phyloP scores from a whole-genome alignment of 2,329 filamentous ascomycete species.

The Paracamarosporium sp. region DNA sequence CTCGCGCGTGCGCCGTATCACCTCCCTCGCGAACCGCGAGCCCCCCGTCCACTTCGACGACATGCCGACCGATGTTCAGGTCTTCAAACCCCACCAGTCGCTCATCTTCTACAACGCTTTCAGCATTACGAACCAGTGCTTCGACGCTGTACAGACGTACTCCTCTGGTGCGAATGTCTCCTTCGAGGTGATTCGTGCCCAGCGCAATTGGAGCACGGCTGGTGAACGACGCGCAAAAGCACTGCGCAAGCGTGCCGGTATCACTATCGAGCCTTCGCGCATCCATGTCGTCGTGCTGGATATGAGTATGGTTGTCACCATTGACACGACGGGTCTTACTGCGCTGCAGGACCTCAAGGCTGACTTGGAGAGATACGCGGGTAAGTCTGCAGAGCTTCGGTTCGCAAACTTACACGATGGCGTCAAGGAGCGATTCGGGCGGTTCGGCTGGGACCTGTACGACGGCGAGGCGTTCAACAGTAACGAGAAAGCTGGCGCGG shows the following conservation, averaged over 20 bases:
- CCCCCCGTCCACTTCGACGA: slow-evolving; percentile 9
- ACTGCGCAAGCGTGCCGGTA: slow-evolving; percentile 51
- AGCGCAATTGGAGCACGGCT: slow-evolving; percentile 63
- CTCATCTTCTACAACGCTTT: slow-evolving; percentile 69
- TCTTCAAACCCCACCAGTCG: slow-evolving; percentile 64
- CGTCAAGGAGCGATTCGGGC: slow-evolving; percentile 38
- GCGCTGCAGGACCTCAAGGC: slow-evolving; percentile 57
- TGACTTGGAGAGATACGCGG: slow-evolving; percentile 59
- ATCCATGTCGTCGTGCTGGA: slow-evolving; percentile 61
- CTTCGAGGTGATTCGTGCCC: slow-evolving; percentile 41
- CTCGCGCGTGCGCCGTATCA: slow-evolving; percentile 44
- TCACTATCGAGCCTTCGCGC: slow-evolving; percentile 43
- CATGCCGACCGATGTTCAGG: slow-evolving; percentile 58
- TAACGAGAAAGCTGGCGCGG: background rate
- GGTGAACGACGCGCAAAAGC: slow-evolving; percentile 56
- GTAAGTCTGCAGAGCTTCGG: slow-evolving; percentile 54
- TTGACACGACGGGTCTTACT: slow-evolving; percentile 61
- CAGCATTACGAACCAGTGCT: slow-evolving; percentile 55
- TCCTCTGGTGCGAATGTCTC: slow-evolving; percentile 51
- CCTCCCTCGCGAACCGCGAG: slow-evolving; percentile 15
- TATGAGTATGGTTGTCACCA: slow-evolving; percentile 59
- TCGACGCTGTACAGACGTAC: slow-evolving; percentile 59
- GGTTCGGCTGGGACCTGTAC: slow-evolving; percentile 42
- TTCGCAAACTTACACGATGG: slow-evolving; percentile 58
- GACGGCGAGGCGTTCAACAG: slow-evolving; percentile 12